These are phyloP conservation scores for Lentinus tigrinus DNA, from an alignment of 768 basidiomycete genomes.

Conservation along the genomic window DNA sequence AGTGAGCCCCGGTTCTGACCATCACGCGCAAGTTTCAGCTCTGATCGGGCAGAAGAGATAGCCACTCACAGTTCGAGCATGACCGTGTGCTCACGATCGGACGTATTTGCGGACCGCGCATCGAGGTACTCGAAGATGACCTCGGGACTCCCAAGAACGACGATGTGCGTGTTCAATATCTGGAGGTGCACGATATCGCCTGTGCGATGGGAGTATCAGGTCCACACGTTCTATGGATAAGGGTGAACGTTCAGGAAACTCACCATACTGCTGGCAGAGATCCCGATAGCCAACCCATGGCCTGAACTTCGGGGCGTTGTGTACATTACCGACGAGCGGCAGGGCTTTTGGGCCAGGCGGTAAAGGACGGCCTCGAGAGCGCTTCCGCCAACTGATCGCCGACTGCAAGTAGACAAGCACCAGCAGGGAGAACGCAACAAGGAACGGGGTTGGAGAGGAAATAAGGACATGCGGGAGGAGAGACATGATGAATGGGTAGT, in stretches of 20 bases:
- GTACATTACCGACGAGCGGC: not conserved
- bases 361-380: not conserved
- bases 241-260: not conserved
- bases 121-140: not conserved
- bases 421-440: not conserved
- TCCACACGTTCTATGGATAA: not conserved
- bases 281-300: not conserved
- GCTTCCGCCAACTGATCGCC: not conserved
- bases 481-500: no score
- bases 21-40: not conserved
- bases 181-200: slow-evolving; percentile 7
- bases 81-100: slow-evolving; percentile 5
- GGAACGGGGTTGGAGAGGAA: not conserved
- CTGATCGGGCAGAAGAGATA: not conserved
- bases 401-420: not conserved
- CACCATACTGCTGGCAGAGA: not conserved
- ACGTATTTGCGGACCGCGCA: slow-evolving; percentile 3
- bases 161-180: not conserved
- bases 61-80: slow-evolving; percentile 1
- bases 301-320: not conserved
- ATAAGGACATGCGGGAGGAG: no score
- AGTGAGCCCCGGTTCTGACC: slow-evolving; percentile 4
- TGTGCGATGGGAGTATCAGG: not conserved
- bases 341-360: slow-evolving; percentile 6
- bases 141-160: not conserved